Evolutionary conservation across 768 basidiomycete species (phyloP), one percentile per base, ranked within the genome.

Genomic region (Butyriboletus loyo): DNA sequence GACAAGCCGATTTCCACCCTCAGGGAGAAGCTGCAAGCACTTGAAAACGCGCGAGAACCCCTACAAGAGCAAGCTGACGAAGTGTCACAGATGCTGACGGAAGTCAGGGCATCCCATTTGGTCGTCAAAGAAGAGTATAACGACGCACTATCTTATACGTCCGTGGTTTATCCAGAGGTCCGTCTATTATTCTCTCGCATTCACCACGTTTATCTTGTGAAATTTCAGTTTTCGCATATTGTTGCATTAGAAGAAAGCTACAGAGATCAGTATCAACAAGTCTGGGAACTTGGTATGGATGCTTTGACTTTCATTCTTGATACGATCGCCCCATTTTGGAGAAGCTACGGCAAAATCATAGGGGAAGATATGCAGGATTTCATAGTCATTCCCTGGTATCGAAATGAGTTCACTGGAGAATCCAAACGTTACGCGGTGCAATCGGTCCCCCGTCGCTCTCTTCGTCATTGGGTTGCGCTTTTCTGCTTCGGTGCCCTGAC

Each of bases 321-420:
- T 60, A 84, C 82, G 3, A 83, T 90, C 14, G 82, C 88, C 1
- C 89, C 89, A 0, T 81, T 91, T 62, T 90, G 89, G 89, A 76
- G 88, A 55, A 87, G 78, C 31, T 89, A 90, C 54, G 89, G 89
- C 47, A 89, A 86, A 61, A 80, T 81, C n/a, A 89, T 91, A 46
- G 86, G 87, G 30, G 81, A 87, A 62, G 89, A 91, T 60, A 77
- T 88, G 39, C 83, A 84, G 42, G 87, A 89, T 55, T 90, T 90
- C 63, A 80, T 90, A 53, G 87, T 91, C 59, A 83, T 91, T 52
- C 89, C 89, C 7, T 78, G 87, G 60, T 91, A 91, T 56, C 81
- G 89, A 31, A 88, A 91, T 65, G 89, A 90, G 63, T 91, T 89
- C 64, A 89, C 89, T 0, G 89, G 89, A 30, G 86, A 88, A 71